phyloP scores from a whole-genome alignment of 2,329 filamentous ascomycete species.

The Clathrospora elynae region DNA sequence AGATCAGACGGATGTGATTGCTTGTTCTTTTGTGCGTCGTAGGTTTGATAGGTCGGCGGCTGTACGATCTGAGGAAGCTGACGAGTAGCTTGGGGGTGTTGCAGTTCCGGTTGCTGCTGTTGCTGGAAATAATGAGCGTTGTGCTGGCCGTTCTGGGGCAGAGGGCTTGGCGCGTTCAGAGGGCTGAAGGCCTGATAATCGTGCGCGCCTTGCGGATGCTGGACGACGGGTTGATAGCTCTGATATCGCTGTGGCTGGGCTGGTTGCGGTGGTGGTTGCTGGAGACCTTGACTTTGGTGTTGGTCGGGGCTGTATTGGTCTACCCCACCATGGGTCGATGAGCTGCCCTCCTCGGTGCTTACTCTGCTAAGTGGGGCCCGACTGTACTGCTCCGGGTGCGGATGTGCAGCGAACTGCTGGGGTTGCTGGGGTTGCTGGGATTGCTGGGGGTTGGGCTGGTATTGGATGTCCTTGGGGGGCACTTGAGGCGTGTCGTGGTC shows the following conservation, averaged over 20 bases:
- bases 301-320: constrained; percentile 48
- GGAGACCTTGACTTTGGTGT: constrained; percentile 34
- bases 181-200: constrained; percentile 45
- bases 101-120: constrained; percentile 40
- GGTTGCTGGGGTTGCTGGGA: constrained; percentile 29
- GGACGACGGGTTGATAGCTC: constrained; percentile 36
- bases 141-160: constrained; percentile 36
- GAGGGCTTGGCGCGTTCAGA: constrained; percentile 38
- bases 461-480: constrained; percentile 45
- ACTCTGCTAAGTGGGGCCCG: constrained; percentile 48
- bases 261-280: constrained; percentile 34
- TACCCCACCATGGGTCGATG: constrained; percentile 47
- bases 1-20: constrained; percentile 33
- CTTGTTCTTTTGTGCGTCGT: constrained; percentile 41
- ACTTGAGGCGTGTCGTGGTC: constrained; percentile 37
- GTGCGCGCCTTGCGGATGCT: constrained; percentile 28
- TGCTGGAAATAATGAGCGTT: constrained; percentile 37
- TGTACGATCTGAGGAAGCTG: constrained; percentile 41
- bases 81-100: constrained; percentile 39
- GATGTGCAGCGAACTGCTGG: constrained; percentile 33
- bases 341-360: constrained; percentile 48
- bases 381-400: constrained; percentile 41
- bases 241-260: constrained; percentile 37
- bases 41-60: constrained; percentile 37
- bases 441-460: constrained; percentile 34